phyloP scores from a whole-genome alignment of 306 rosid genomes.

The Vigna angularis region DNA sequence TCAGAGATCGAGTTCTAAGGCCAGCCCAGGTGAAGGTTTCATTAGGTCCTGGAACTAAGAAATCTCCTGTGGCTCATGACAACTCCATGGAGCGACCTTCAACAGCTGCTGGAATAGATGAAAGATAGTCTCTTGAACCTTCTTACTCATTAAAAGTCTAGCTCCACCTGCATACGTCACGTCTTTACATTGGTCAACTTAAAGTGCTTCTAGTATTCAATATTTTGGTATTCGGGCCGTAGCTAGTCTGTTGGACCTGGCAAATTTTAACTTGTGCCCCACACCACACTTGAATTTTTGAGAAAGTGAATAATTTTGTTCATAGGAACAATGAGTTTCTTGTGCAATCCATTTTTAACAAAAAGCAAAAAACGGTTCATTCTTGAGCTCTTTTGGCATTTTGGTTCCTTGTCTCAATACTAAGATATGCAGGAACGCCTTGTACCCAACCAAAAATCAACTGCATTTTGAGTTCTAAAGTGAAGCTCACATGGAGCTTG shows the following conservation, averaged over 20 bases:
- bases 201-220: constrained; percentile 32
- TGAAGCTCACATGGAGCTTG: background rate
- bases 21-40: constrained; percentile 93
- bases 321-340: constrained; percentile 11
- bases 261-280: constrained; percentile 14
- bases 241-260: constrained; percentile 24
- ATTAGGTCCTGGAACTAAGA: constrained; percentile 69
- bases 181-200: constrained; percentile 30
- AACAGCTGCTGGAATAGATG: constrained; percentile 67
- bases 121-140: constrained; percentile 47
- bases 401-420: background rate
- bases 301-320: constrained; percentile 1
- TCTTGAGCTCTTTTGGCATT: constrained; percentile 8
- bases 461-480: constrained; percentile 6
- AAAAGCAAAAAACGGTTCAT: constrained; percentile 8
- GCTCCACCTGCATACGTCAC: constrained; percentile 24
- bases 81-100: constrained; percentile 60
- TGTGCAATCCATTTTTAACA: constrained; percentile 23
- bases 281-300: constrained; percentile 32
- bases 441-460: background rate
- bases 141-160: constrained; percentile 29
- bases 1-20: constrained; percentile 75
- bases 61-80: constrained; percentile 46
- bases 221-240: constrained; percentile 1
- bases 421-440: background rate